Conservation (phyloP, 805 yeast species). For the Cyberlindnera xylosilytica region DNA sequence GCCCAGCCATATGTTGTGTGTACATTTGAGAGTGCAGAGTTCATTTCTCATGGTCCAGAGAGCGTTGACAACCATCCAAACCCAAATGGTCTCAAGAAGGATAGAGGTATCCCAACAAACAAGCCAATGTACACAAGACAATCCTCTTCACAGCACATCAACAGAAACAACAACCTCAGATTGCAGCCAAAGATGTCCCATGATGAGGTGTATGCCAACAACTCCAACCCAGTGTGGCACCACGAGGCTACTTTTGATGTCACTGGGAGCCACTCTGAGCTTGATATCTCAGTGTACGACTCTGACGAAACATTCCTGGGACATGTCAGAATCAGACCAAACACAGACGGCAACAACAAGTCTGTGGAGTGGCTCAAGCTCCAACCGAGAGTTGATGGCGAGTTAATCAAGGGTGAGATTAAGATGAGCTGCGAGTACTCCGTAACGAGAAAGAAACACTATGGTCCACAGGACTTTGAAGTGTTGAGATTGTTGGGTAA, state of each 20-base stretch:
- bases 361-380: constrained; percentile 72
- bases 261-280: constrained; percentile 74
- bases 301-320: constrained; percentile 87
- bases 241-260: constrained; percentile 94
- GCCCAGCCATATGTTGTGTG: constrained; percentile 87
- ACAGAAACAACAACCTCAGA: constrained; percentile 26
- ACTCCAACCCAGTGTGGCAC: constrained; percentile 79
- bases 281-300: constrained; percentile 91
- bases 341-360: constrained; percentile 31
- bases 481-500: constrained; percentile 87
- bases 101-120: constrained; percentile 21
- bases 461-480: constrained; percentile 94
- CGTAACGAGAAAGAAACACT: constrained; percentile 65
- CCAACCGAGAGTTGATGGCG: constrained; percentile 71
- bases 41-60: constrained; percentile 77
- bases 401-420: constrained; percentile 73
- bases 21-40: constrained; percentile 88
- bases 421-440: constrained; percentile 73
- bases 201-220: constrained; percentile 28
- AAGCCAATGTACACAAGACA: constrained; percentile 42
- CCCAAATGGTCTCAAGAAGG: constrained; percentile 12
- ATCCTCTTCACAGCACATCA: constrained; percentile 40
- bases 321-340: constrained; percentile 71
- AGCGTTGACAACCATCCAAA: constrained; percentile 29
- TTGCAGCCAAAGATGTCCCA: constrained; percentile 6